Base-by-base conservation (phyloP, 805 yeast genomes). In the Wickerhamiella azyma region DNA sequence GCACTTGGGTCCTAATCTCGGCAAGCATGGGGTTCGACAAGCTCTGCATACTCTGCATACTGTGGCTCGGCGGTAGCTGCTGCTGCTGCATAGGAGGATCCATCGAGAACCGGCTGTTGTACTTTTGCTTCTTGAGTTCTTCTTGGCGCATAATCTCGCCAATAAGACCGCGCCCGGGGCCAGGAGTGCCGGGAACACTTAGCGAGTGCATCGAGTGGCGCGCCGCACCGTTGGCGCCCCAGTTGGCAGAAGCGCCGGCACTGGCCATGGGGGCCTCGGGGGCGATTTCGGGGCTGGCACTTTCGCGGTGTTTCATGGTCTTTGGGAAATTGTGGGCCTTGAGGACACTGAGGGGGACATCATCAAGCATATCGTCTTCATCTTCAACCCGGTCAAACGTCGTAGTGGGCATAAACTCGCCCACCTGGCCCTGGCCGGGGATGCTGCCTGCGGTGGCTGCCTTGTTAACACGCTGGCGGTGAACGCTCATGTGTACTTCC, bases 391-490 rank as follows among this genome's bases (percentile, higher is more conserved):
- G 48, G 21, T 41, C 54, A 35, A 36, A 37, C 16, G 46, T 33
- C 26, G 46, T 13, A 33, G 48, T 14, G 30, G 21, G 29, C 39
- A 41, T 9, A 37, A 44, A 43, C 37, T 52, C 41, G 32, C 50
- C 49, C 9, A 68, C 68, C 7, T 65, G 59, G 29, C 62, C 53
- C n/a, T n/a, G n/a, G n/a, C n/a, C 4, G 24, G 7, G 24, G 24
- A 21, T 7, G 24, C 4, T 21, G 24, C 24, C 4, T 21, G 24
- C 24, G 7, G 24, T 21, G 16, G 33, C 33, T 8, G 33, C 33
- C 43, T 61, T 61, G 47, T 59, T 64, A 68, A 66, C 66, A 43
- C 62, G 60, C 49, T 66, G 70, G 10, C 70, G 58, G 48, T 66
- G 65, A 16, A 63, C 59, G n/a, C 65, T 61, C 48, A 66, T 52